Evolutionary conservation across 2,329 filamentous ascomycete genomes (phyloP), one percentile per base, ranked within the genome.

Genomic region (Cladophialophora exuberans): DNA sequence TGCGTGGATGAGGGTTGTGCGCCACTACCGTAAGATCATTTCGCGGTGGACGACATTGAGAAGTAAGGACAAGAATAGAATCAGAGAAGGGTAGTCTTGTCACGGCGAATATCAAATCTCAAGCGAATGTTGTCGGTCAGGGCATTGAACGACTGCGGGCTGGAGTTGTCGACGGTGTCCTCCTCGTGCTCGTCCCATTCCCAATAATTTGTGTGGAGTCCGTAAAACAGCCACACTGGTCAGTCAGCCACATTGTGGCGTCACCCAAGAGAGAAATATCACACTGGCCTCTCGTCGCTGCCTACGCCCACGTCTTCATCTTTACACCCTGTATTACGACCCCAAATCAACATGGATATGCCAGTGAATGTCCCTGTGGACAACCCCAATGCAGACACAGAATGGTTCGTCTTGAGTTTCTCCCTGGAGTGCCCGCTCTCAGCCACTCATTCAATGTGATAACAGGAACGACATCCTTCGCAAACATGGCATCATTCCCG

Each of bases 401-500:
- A 99, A 86, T 99, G 94, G 94, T 92, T 77, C 56, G 63, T 62
- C 23, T 54, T 59, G 36, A 20, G 23, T 63, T 20, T n/a, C 9
- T 33, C 22, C 10, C n/a, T 22, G 26, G 20, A 7, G 15, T 45
- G 42, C 42, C 30, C 17, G 6, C 13, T 30, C 9, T 20, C 11
- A 26, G 20, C n/a, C 6, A 23, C 13, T 26, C 20, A 49, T 26
- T 39, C 31, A 22, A n/a, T 28, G 25, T 23, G 28, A 23, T 18
- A 10, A 36, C 38, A 59, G 56, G 60, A 99, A 99, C 72, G 94
- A 99, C 65, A 99, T 99, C 68, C 85, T 99, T 54, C 89, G 94
- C 65, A 95, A 96, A 73, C 91, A 99, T 78, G 90, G 91, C 63
- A 81, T 99, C 63, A 97, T 99, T 59, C 94, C 94, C n/a, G 92